Conservation (phyloP, 2,329 filamentous ascomycete genomes). For the Pyrenophora graminea region DNA sequence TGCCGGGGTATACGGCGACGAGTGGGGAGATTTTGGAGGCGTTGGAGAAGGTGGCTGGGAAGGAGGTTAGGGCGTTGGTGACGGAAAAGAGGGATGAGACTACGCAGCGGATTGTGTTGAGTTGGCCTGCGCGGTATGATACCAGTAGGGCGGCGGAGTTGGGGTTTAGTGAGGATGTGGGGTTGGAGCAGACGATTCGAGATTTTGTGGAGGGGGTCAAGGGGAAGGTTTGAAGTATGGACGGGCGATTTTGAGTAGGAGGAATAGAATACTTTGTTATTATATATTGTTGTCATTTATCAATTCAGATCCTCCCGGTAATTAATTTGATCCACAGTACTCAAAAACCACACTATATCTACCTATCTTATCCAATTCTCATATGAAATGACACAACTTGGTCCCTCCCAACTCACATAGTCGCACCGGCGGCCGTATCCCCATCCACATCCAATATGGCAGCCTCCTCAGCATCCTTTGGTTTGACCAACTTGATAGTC, state of each 20-base stretch:
- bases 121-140: conserved; percentile 62
- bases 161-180: conserved; percentile 56
- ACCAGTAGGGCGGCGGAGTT: conserved; percentile 59
- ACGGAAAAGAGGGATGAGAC: conserved; percentile 57
- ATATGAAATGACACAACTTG: background rate
- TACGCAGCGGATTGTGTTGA: conserved; percentile 58
- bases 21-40: conserved; percentile 62
- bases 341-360: too few species aligned
- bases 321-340: too few species aligned
- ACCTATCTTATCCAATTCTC: background rate
- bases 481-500: conserved; percentile 39
- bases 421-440: conserved; percentile 39
- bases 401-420: conserved; percentile 29
- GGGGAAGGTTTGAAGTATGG: conserved; percentile 2
- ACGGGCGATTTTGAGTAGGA: too few species aligned
- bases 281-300: too few species aligned
- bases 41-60: conserved; percentile 59
- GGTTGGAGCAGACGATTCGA: conserved; percentile 52
- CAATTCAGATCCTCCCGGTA: too few species aligned
- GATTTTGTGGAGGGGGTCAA: conserved; percentile 48
- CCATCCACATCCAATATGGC: conserved; percentile 40
- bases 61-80: conserved; percentile 56
- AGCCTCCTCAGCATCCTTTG: conserved; percentile 35
- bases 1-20: conserved; percentile 60
- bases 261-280: too few species aligned